phyloP scores from a whole-genome alignment of 78 protist species.

The Paulinella micropora region DNA sequence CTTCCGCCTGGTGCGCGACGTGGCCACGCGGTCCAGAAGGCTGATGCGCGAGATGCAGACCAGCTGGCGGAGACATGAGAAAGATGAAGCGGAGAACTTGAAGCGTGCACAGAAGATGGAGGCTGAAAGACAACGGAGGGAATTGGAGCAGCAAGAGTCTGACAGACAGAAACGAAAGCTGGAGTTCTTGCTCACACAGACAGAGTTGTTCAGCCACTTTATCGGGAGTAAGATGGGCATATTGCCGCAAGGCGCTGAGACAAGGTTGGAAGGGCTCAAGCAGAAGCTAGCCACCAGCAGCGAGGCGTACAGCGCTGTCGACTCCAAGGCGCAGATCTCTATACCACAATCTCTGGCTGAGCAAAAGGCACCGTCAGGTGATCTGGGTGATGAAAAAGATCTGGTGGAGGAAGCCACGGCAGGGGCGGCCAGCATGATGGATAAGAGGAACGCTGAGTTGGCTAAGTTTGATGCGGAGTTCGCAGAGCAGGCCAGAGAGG shows the following conservation, averaged over 20 bases:
- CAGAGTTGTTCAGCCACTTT: neutral
- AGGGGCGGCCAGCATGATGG: too few relatives aligned
- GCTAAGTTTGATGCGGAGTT: neutral
- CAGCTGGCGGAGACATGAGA: neutral
- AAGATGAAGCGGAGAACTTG: neutral
- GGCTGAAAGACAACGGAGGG: neutral
- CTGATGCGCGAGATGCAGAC: slow-evolving; percentile 4
- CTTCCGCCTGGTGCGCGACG: neutral
- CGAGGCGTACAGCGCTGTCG: too few relatives aligned
- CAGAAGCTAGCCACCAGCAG: too few relatives aligned
- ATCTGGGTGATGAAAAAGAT: too few relatives aligned
- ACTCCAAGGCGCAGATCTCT: too few relatives aligned
- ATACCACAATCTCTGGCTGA: too few relatives aligned
- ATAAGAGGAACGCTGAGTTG: too few relatives aligned
- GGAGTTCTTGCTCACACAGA: neutral
- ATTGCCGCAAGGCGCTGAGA: neutral
- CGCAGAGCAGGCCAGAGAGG: neutral
- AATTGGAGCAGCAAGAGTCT: neutral
- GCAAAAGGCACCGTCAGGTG: too few relatives aligned
- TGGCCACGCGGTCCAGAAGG: neutral
- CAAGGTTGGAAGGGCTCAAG: neutral
- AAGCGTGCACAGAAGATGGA: neutral
- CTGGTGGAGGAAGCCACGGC: too few relatives aligned
- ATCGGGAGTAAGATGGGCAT: slow-evolving; percentile 5
- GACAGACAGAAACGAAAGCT: neutral